phyloP scores from a whole-genome alignment of 345 rosid species.

The Pelargonium nanum region DNA sequence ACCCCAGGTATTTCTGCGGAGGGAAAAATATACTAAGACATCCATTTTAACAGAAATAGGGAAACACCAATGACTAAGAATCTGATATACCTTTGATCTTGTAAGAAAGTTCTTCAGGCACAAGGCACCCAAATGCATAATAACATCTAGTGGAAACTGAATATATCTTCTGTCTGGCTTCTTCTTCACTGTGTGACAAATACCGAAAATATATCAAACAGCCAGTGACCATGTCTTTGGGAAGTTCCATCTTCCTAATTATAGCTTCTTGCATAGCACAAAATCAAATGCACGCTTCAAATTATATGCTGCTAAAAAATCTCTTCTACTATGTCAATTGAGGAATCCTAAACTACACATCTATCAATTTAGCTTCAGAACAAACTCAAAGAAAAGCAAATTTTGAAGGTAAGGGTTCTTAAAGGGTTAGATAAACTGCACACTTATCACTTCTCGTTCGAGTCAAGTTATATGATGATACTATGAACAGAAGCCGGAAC shows the following conservation, averaged over 20 bases:
- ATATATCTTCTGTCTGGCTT: constrained; percentile 79
- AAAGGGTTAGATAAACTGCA: not conserved
- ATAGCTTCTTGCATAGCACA: not conserved
- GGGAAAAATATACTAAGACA: not conserved
- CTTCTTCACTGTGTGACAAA: constrained; percentile 49
- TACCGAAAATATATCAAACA: not conserved
- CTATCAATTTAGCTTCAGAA: not conserved
- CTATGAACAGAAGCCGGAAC: not conserved
- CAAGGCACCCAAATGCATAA: constrained; percentile 85
- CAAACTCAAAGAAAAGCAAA: not conserved
- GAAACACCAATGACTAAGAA: not conserved
- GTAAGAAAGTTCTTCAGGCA: constrained; percentile 52
- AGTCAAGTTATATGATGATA: not conserved
- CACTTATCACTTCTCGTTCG: not conserved
- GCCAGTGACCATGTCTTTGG: not conserved
- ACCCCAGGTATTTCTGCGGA: constrained; percentile 59
- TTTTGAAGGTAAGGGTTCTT: too few relatives aligned
- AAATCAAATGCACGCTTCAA: not conserved
- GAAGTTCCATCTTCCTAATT: not conserved
- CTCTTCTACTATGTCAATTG: not conserved
- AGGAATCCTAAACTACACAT: not conserved
- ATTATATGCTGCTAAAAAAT: not conserved
- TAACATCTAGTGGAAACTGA: constrained; percentile 72
- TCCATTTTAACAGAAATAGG: not conserved
- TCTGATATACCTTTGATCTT: constrained; percentile 54